Evolutionary conservation across 768 basidiomycete genomes (phyloP).

Genomic region (Macrolepiota fuliginosa): DNA sequence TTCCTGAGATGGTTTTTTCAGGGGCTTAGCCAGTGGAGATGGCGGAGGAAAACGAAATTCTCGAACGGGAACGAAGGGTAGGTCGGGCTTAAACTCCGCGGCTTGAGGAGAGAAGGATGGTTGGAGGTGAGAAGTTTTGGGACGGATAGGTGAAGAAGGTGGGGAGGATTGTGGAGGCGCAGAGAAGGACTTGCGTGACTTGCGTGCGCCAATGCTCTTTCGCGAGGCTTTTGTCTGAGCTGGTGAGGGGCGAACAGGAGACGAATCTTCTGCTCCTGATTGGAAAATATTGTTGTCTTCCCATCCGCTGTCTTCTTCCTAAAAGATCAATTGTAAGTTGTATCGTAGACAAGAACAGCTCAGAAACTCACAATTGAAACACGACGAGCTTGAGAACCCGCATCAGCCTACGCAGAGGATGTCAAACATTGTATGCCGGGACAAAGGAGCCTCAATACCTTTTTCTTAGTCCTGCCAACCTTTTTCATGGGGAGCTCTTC

Average conservation of each 20-base stretch:
- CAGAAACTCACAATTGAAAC: slow-evolving; percentile 31
- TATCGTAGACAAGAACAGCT: not conserved
- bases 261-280: slow-evolving; percentile 87
- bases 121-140: slow-evolving; percentile 39
- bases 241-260: slow-evolving; percentile 66
- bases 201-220: slow-evolving; percentile 40
- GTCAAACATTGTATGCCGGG: not conserved
- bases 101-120: slow-evolving; percentile 22
- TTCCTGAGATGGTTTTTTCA: slow-evolving; percentile 4
- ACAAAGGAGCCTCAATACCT: slow-evolving; percentile 31
- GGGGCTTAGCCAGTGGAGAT: slow-evolving; percentile 4
- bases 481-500: slow-evolving; percentile 59
- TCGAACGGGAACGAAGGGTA: slow-evolving; percentile 14
- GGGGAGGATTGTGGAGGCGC: slow-evolving; percentile 56
- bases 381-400: slow-evolving; percentile 51
- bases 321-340: slow-evolving; percentile 8
- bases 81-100: slow-evolving; percentile 18
- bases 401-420: slow-evolving; percentile 36
- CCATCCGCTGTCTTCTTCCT: slow-evolving; percentile 77
- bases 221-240: slow-evolving; percentile 38
- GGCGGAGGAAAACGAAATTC: not conserved
- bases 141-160: slow-evolving; percentile 35
- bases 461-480: slow-evolving; percentile 58
- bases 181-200: slow-evolving; percentile 68
- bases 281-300: slow-evolving; percentile 91